A percentile compares a stretch with the other conserved stretches of the same genome.
These are phyloP conservation scores for Sedum album DNA, from an alignment of 164 flowering plant genomes.

Conservation along the genomic window DNA sequence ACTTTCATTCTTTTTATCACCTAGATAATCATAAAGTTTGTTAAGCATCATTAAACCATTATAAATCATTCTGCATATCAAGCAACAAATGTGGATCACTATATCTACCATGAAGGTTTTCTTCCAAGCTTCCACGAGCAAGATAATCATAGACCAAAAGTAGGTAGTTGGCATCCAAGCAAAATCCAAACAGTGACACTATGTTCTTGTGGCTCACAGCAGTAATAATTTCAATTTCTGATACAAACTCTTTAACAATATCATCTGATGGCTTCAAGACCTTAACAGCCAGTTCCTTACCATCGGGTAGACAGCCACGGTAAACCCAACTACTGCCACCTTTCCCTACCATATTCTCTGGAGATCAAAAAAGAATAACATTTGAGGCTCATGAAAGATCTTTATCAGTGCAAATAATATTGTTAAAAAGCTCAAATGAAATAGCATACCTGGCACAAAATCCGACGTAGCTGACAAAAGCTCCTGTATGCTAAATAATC, in stretches of 20 bases:
- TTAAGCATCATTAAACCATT: background rate
- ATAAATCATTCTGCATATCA: background rate
- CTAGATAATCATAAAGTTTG: conserved; percentile 11
- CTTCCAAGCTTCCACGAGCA: conserved; percentile 87
- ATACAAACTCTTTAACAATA: conserved; percentile 52
- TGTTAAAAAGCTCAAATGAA: background rate
- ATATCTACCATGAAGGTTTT: conserved; percentile 74
- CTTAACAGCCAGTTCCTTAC: conserved; percentile 84
- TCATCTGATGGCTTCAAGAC: conserved; percentile 70
- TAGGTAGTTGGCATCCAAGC: conserved; percentile 57
- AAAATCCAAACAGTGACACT: conserved; percentile 78
- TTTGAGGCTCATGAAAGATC: background rate
- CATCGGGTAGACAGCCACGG: conserved; percentile 68
- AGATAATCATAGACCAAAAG: conserved; percentile 81
- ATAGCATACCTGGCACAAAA: conserved; percentile 52
- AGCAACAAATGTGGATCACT: background rate
- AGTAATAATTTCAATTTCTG: conserved; percentile 77
- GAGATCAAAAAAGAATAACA: background rate
- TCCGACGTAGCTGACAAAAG: conserved; percentile 58
- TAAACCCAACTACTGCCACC: conserved; percentile 90
- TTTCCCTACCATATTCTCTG: conserved; percentile 82
- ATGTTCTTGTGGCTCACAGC: conserved; percentile 69
- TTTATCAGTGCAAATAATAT: background rate
- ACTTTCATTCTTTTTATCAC: conserved; percentile 21
- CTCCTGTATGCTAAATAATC: conserved; percentile 64